Conservation (phyloP, 139 green algal genomes). For the Parachlorella kessleri region DNA sequence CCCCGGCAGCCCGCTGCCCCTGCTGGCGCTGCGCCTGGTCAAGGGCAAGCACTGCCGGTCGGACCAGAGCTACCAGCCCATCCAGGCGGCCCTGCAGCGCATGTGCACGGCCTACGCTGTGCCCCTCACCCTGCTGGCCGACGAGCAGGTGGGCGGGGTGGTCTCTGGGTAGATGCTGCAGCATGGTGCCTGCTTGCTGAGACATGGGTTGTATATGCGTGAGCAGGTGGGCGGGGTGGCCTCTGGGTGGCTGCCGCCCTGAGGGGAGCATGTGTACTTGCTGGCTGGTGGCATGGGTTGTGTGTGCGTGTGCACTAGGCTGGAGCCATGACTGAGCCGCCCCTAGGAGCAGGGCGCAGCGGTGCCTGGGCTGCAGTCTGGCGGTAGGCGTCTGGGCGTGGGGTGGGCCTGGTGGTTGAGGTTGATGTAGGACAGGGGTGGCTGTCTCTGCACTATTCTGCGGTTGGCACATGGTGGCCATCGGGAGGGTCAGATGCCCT, state of each 20-base stretch:
- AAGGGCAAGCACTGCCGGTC: conserved; percentile 28
- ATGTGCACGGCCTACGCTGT: conserved; percentile 18
- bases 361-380: too few species aligned
- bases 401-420: too few species aligned
- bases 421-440: not conserved
- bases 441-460: not conserved
- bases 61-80: conserved; percentile 14
- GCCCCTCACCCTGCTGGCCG: conserved; percentile 3
- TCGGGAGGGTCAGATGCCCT: too few species aligned
- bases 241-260: not conserved
- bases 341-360: not conserved
- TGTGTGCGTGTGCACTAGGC: not conserved
- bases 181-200: too few species aligned
- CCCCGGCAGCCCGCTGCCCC: not conserved
- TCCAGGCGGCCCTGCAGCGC: not conserved
- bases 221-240: not conserved
- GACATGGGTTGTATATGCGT: too few species aligned
- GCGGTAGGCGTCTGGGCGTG: too few species aligned
- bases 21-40: conserved; percentile 9
- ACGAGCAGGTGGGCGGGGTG: not conserved
- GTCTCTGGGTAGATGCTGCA: too few species aligned
- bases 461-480: not conserved
- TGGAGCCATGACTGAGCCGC: not conserved
- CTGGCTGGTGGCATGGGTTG: not conserved
- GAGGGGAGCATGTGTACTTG: not conserved